Conservation (phyloP, 768 basidiomycete species). For the Pleurotus salmoneostramineus region DNA sequence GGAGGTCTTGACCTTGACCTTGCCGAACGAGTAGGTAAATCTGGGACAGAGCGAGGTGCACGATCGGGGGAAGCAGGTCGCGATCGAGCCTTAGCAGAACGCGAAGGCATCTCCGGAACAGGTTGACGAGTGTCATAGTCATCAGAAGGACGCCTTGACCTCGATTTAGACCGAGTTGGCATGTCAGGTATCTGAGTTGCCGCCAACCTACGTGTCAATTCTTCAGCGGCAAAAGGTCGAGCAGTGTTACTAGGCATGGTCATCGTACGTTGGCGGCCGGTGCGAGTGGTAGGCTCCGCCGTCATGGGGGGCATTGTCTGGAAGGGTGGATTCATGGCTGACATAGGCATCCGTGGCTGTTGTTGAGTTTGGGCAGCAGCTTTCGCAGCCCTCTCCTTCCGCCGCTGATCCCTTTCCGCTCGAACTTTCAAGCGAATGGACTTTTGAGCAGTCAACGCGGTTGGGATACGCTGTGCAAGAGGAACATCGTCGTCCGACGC, state of each 20-base stretch:
- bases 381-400: conserved; percentile 38
- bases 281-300: conserved; percentile 31
- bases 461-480: conserved; percentile 78
- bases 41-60: conserved; percentile 25
- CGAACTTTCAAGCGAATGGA: conserved; percentile 71
- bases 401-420: conserved; percentile 61
- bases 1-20: conserved; percentile 3
- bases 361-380: conserved; percentile 13
- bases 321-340: background rate
- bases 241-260: conserved; percentile 36
- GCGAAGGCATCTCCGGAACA: background rate
- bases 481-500: conserved; percentile 77
- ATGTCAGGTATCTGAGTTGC: conserved; percentile 37
- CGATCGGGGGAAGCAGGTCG: background rate
- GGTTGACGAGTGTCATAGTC: background rate
- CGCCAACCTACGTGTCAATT: conserved; percentile 55
- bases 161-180: conserved; percentile 11
- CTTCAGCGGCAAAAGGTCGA: conserved; percentile 49
- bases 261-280: conserved; percentile 37
- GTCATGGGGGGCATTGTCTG: conserved; percentile 23
- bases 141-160: background rate
- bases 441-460: conserved; percentile 77
- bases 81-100: background rate
- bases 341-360: conserved; percentile 13
- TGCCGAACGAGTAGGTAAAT: conserved; percentile 13